phyloP scores from a whole-genome alignment of 495 filamentous ascomycete species.

The Penicillium subrubescens region DNA sequence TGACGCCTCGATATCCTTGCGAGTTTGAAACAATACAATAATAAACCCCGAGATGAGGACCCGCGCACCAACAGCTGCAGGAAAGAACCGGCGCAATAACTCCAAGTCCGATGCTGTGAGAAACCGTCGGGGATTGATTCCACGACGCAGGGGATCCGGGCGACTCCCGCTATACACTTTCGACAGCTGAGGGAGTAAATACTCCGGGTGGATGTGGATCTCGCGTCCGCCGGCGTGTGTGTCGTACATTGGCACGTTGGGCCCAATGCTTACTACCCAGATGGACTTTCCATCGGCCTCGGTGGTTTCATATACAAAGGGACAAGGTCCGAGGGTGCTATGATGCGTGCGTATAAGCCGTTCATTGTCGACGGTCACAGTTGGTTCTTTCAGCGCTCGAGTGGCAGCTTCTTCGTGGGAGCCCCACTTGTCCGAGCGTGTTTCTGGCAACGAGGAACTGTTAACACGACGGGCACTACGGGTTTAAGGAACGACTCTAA shows the following conservation, averaged over 20 bases:
- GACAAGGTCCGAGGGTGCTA: slow-evolving; percentile 18
- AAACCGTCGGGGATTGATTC: slow-evolving; percentile 20
- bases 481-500: background rate
- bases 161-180: slow-evolving; percentile 17
- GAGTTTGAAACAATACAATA: slow-evolving; percentile 20
- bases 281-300: slow-evolving; percentile 16
- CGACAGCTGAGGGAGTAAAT: slow-evolving; percentile 16
- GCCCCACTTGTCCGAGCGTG: slow-evolving; percentile 18
- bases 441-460: slow-evolving; percentile 12
- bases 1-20: slow-evolving; percentile 19
- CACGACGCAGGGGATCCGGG: slow-evolving; percentile 14
- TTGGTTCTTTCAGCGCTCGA: slow-evolving; percentile 9
- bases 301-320: slow-evolving; percentile 18
- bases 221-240: slow-evolving; percentile 26
- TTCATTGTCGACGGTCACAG: slow-evolving; percentile 7
- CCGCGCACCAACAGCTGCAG: slow-evolving; percentile 15
- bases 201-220: slow-evolving; percentile 24
- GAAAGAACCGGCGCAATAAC: slow-evolving; percentile 18
- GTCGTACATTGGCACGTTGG: slow-evolving; percentile 17
- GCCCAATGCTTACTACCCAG: slow-evolving; percentile 18
- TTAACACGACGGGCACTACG: slow-evolving; percentile 2
- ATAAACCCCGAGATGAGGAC: slow-evolving; percentile 26
- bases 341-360: slow-evolving; percentile 17
- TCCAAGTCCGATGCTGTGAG: slow-evolving; percentile 15
- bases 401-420: slow-evolving; percentile 11